Evolutionary conservation across 345 rosid species (phyloP).

Genomic region (Populus alba): DNA sequence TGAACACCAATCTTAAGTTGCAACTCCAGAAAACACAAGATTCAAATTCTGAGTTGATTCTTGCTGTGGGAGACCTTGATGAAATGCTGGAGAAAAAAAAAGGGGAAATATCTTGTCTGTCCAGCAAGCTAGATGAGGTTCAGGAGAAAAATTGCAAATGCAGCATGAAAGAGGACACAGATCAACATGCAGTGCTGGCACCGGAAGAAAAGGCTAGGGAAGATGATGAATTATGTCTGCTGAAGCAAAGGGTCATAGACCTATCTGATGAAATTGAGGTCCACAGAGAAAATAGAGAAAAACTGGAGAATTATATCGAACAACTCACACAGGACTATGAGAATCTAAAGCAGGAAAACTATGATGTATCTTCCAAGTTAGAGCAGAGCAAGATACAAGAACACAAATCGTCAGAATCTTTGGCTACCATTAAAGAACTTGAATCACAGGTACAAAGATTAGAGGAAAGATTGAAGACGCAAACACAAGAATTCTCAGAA

Average conservation of each 20-base stretch:
- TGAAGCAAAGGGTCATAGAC: conserved; percentile 21
- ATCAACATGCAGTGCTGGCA: conserved; percentile 26
- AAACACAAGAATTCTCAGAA: conserved; percentile 60
- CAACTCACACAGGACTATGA: conserved; percentile 22
- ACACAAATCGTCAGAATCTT: conserved; percentile 10
- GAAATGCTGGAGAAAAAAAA: conserved; percentile 62
- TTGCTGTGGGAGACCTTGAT: conserved; percentile 85
- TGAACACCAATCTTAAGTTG: conserved; percentile 58
- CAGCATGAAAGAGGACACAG: conserved; percentile 31
- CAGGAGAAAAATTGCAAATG: conserved; percentile 26
- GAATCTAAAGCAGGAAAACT: conserved; percentile 23
- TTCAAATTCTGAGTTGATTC: conserved; percentile 82
- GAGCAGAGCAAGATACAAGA: conserved; percentile 15
- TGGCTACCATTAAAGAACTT: conserved; percentile 40
- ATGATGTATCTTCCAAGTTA: conserved; percentile 13
- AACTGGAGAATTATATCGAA: conserved; percentile 25
- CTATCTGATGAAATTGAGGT: conserved; percentile 22
- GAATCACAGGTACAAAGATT: conserved; percentile 52
- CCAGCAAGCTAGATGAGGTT: conserved; percentile 21
- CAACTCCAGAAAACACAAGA: conserved; percentile 92
- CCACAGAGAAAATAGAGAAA: conserved; percentile 21
- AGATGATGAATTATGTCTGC: conserved; percentile 8
- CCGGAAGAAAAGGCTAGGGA: conserved; percentile 24
- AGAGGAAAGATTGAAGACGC: conserved; percentile 67
- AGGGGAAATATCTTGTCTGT: conserved; percentile 34